Evolutionary conservation across 129 eudicot species (phyloP), one percentile per base, ranked within the genome.

Genomic region (Centrapalus pauciflorus): DNA sequence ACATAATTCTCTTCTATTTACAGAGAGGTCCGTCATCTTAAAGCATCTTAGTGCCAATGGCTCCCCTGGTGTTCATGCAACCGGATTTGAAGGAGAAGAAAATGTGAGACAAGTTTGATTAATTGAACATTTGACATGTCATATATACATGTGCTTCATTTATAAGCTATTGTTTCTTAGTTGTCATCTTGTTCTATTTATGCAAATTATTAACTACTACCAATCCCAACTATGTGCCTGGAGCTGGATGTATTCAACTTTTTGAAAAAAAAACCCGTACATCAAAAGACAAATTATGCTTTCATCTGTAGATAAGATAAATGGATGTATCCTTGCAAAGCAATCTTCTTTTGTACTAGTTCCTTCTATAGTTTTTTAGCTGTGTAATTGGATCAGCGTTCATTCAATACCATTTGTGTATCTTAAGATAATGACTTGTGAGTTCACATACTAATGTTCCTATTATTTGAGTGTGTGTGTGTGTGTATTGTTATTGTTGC

Each of bases 11-110:
- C 33, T 26, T 43, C 55, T 24, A 50, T 46, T 24, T 54, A 69
- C 86, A 86, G 95, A 79, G 77, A 80, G 77, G 46, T 77, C 79
- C 29, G 64, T 40, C 43, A 82, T 73, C 41, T 59, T 85, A 45
- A 83, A 81, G 61, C 87, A 77, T 55, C 81, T 78, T 17, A 81
- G 67, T 75, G 76, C 79, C 30, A 61, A 52, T 64, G 90, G 71
- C 11, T 55, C 78, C 55, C 79, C 73, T 50, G 65, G 72, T 68
- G 63, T 49, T 70, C 75, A 54, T 74, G 76, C 60, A 56, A 55
- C 73, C 21, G 76, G 76, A 45, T 35, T 38, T 1, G 84, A 66
- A 55, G 90, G 66, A 77, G 79, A 69, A 48, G 96, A 81, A 72
- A 80, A 71, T 78, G 97, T 80, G 70, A 77, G 84, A 69, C 5